Conservation (phyloP, 352 stramenopile genomes). For the Globisporangium alternatum region DNA sequence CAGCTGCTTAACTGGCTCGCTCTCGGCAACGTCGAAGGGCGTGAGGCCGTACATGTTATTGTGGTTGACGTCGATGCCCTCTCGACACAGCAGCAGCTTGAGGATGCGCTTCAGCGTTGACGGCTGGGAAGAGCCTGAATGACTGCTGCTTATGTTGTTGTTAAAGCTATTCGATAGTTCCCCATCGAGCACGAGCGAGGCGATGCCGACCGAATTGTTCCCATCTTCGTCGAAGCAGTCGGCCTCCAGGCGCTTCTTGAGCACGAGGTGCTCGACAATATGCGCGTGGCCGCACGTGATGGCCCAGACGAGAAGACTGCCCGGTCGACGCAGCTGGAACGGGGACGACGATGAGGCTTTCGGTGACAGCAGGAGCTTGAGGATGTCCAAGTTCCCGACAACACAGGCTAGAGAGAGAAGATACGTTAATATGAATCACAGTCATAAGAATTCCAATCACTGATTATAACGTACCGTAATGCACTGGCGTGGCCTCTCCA, state of each 20-base stretch:
- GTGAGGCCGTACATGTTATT: conserved; percentile 71
- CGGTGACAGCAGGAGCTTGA: conserved; percentile 52
- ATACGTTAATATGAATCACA: background rate
- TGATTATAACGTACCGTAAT: conserved; percentile 40
- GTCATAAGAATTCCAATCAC: background rate
- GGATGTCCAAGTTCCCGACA: conserved; percentile 48
- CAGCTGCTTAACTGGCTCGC: conserved; percentile 36
- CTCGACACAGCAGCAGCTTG: conserved; percentile 23
- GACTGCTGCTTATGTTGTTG: background rate
- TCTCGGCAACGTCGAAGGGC: conserved; percentile 51
- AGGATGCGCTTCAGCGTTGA: conserved; percentile 26
- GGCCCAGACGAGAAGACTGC: conserved; percentile 65
- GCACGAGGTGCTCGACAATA: conserved; percentile 47
- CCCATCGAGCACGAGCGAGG: conserved; percentile 35
- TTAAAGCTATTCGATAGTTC: background rate
- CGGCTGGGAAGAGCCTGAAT: background rate
- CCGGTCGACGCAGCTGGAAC: conserved; percentile 25
- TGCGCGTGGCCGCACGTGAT: conserved; percentile 40
- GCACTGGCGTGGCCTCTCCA: conserved; percentile 54
- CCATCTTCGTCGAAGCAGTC: conserved; percentile 73
- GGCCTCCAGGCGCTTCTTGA: conserved; percentile 39
- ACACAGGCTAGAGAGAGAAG: conserved; percentile 28
- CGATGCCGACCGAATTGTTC: conserved; percentile 62
- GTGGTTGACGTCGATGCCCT: conserved; percentile 59
- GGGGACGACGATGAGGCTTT: conserved; percentile 11